Conservation (phyloP, 495 filamentous ascomycete species). For the Copromyces sp. region DNA sequence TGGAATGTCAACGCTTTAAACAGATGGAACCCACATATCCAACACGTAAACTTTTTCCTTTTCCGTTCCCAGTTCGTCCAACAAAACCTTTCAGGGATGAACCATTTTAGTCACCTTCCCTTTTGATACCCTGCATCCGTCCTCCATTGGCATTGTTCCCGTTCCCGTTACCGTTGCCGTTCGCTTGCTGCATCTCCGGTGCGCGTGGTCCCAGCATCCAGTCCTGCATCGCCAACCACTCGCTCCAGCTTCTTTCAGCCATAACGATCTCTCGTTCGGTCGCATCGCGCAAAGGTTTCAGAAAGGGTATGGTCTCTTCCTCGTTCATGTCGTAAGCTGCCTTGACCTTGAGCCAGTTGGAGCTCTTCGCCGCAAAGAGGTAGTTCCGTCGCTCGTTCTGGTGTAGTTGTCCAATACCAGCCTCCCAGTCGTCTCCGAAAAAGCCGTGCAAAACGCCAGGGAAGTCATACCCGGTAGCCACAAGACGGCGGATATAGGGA, state of each 20-base stretch:
- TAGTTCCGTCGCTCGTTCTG: constrained; percentile 90
- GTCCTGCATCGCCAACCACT: constrained; percentile 89
- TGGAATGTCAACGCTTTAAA: neutral
- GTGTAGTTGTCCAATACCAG: constrained; percentile 70
- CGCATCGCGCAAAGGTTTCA: constrained; percentile 66
- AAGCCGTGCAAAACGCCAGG: constrained; percentile 81
- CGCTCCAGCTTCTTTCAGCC: constrained; percentile 74
- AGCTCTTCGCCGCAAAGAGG: constrained; percentile 87
- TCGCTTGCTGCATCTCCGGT: constrained; percentile 14
- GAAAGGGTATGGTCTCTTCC: constrained; percentile 75
- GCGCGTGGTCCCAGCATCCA: constrained; percentile 73
- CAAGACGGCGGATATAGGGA: constrained; percentile 81
- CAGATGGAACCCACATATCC: neutral
- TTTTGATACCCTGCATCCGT: neutral
- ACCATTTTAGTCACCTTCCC: neutral
- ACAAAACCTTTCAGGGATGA: neutral
- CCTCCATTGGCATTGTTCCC: neutral
- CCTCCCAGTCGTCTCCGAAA: constrained; percentile 84
- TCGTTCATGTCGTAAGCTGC: constrained; percentile 76
- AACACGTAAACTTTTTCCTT: neutral
- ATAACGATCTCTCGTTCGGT: constrained; percentile 70
- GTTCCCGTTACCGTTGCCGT: neutral
- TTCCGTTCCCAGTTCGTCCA: neutral
- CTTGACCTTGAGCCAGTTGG: constrained; percentile 79
- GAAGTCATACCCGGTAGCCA: constrained; percentile 84